A percentile compares a stretch with the other conserved stretches of the same genome.
Conservation (phyloP, 345 rosid species). For the Lepidium sativum region DNA sequence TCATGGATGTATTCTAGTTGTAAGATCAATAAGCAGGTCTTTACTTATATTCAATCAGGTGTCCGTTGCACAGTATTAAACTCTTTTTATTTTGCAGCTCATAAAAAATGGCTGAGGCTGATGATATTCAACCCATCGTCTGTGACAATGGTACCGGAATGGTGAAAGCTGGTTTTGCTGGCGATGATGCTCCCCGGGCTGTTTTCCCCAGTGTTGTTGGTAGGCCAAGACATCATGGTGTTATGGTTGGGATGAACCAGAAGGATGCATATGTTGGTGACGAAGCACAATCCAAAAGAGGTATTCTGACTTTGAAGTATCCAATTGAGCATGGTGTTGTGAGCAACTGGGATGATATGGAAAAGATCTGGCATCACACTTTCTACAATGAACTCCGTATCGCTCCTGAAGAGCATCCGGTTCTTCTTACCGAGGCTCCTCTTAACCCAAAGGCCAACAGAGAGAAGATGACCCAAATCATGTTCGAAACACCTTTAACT, state of each 20-base stretch:
- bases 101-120: constrained; percentile 33
- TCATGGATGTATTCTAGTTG: constrained; percentile 3
- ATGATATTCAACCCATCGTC: constrained; percentile 35
- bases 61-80: not conserved
- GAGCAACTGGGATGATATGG: constrained; percentile 70
- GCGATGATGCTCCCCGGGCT: constrained; percentile 61
- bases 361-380: constrained; percentile 63
- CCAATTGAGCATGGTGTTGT: constrained; percentile 63
- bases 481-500: constrained; percentile 52
- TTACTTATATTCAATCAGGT: not conserved
- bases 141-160: constrained; percentile 40
- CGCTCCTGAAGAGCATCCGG: constrained; percentile 56
- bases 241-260: constrained; percentile 65
- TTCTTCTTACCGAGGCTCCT: constrained; percentile 57
- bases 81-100: constrained; percentile 9
- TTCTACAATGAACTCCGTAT: constrained; percentile 57
- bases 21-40: not conserved
- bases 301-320: constrained; percentile 56
- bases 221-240: constrained; percentile 58
- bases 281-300: constrained; percentile 62
- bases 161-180: constrained; percentile 54
- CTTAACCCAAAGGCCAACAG: constrained; percentile 58
- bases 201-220: constrained; percentile 65
- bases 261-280: constrained; percentile 61
- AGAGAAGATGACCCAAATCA: constrained; percentile 59